Conservation (phyloP, 371 early-diverging fungal species). For the Rhizopus delemar region DNA sequence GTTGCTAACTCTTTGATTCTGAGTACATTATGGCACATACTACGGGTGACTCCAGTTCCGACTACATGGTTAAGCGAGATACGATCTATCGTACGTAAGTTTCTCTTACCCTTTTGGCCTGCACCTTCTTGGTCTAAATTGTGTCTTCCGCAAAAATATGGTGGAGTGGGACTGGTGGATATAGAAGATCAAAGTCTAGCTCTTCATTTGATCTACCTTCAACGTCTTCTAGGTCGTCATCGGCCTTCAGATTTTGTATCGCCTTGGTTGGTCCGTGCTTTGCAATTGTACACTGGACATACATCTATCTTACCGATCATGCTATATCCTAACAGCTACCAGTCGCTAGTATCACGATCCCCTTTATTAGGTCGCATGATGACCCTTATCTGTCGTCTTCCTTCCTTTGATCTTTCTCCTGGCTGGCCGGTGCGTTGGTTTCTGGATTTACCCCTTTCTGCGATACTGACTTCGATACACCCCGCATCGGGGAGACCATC, state of each 20-base stretch:
- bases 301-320: not conserved
- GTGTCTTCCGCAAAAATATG: not conserved
- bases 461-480: no score
- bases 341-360: no score
- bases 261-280: constrained; percentile 2
- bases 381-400: not conserved
- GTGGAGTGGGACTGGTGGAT: constrained; percentile 7
- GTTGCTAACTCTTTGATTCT: constrained; percentile 17
- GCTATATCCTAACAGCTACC: not conserved
- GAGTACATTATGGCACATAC: constrained; percentile 8
- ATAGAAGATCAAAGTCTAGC: not conserved
- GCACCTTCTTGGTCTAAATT: not conserved
- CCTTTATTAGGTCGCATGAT: no score
- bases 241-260: not conserved
- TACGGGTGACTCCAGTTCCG: constrained; percentile 6
- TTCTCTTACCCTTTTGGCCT: constrained; percentile 2
- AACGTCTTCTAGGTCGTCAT: not conserved
- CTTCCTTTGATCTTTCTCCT: not conserved
- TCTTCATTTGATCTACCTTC: constrained; percentile 4
- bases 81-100: not conserved
- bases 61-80: not conserved
- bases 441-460: not conserved
- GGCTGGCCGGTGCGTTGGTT: not conserved
- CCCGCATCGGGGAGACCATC: not conserved
- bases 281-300: constrained; percentile 2